These are phyloP conservation scores for Dactylonectria macrodidyma DNA, from an alignment of 2,329 filamentous ascomycete species.

Conservation along the genomic window DNA sequence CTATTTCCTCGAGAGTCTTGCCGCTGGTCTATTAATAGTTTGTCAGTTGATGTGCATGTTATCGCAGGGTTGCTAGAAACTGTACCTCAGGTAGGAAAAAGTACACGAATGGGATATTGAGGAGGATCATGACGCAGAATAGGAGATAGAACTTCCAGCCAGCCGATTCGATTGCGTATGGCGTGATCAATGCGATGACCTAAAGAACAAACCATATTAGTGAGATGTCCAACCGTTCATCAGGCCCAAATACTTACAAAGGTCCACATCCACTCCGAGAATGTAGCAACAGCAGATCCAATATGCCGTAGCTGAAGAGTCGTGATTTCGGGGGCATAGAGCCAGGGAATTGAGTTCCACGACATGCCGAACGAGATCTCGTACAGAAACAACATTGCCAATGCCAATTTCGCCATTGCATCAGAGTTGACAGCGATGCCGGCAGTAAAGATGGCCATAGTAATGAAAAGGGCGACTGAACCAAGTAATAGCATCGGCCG, in stretches of 20 bases:
- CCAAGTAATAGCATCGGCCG: conserved; percentile 5
- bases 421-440: not conserved
- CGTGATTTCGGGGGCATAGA: conserved; percentile 6
- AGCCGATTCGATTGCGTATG: conserved; percentile 4
- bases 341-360: conserved; percentile 6
- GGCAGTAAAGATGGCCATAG: conserved; percentile 3
- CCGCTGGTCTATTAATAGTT: not conserved
- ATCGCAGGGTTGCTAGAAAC: not conserved
- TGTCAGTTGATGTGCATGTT: not conserved
- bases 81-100: conserved; percentile 12
- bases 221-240: not conserved
- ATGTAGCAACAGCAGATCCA: conserved; percentile 4
- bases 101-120: conserved; percentile 4
- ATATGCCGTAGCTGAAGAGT: conserved; percentile 3
- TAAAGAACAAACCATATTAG: not conserved
- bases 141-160: conserved; percentile 14
- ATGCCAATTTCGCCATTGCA: not conserved
- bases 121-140: conserved; percentile 2
- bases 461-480: not conserved
- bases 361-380: conserved; percentile 12
- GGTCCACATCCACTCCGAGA: conserved; percentile 13
- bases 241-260: not conserved
- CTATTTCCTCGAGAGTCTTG: conserved; percentile 7
- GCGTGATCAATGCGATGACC: conserved; percentile 9
- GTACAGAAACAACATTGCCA: conserved; percentile 8